Conservation (phyloP, 768 basidiomycete species). For the Russula lepida region DNA sequence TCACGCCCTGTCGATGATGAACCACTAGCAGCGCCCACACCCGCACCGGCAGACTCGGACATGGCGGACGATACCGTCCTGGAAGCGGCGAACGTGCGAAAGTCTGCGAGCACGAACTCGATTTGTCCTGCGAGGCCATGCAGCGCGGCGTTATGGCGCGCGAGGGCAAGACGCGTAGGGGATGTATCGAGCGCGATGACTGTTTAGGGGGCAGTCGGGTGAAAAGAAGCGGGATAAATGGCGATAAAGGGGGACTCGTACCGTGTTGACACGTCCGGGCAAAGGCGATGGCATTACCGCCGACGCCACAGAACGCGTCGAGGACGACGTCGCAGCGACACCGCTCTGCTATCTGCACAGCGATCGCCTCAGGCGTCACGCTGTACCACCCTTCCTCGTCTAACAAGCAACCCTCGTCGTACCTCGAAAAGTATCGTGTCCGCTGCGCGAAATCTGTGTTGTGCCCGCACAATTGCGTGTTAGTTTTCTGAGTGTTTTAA, state of each 20-base stretch:
- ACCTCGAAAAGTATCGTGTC: conserved; percentile 70
- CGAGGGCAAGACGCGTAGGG: conserved; percentile 75
- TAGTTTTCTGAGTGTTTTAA: background rate
- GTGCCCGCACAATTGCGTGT: background rate
- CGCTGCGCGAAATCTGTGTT: conserved; percentile 77
- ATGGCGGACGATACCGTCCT: background rate
- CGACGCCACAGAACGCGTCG: conserved; percentile 96
- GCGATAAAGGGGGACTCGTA: conserved; percentile 32
- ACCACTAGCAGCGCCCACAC: background rate
- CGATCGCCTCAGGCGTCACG: conserved; percentile 91
- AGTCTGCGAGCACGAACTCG: conserved; percentile 88
- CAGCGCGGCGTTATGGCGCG: conserved; percentile 86
- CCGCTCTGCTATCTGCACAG: conserved; percentile 84
- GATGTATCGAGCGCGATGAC: conserved; percentile 93
- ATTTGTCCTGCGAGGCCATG: conserved; percentile 94
- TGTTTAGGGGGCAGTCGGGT: conserved; percentile 26
- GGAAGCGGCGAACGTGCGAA: conserved; percentile 64
- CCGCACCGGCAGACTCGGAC: background rate
- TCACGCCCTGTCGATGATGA: background rate
- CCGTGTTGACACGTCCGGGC: conserved; percentile 93
- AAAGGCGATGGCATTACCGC: conserved; percentile 96
- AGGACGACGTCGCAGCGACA: conserved; percentile 79
- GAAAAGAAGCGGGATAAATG: background rate
- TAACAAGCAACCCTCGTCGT: conserved; percentile 73
- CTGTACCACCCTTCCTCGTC: conserved; percentile 99